phyloP scores from a whole-genome alignment of 129 eudicot genomes.

The Chrysanthemum makinoi region DNA sequence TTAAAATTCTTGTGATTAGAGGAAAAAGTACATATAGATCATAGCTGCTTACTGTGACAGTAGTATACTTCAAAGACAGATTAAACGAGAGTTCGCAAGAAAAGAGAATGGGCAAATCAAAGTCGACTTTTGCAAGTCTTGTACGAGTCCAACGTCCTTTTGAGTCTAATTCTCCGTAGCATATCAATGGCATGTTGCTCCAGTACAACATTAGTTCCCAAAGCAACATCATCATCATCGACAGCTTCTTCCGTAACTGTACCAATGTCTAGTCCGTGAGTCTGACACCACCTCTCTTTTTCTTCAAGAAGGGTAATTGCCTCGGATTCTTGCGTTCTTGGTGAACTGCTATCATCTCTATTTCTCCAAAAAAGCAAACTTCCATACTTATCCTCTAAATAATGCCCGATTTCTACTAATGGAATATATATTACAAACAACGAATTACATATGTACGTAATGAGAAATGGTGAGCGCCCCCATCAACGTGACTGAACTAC shows the following conservation, averaged over 20 bases:
- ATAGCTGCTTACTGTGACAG: slow-evolving; percentile 74
- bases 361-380: slow-evolving; percentile 60
- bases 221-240: slow-evolving; percentile 11
- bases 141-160: slow-evolving; percentile 96
- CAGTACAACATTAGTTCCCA: slow-evolving; percentile 18
- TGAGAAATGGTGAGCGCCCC: slow-evolving; percentile 87
- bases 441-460: slow-evolving; percentile 92
- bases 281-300: slow-evolving; percentile 23
- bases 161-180: slow-evolving; percentile 45
- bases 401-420: slow-evolving; percentile 69
- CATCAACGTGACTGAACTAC: slow-evolving; percentile 95
- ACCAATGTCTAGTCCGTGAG: slow-evolving; percentile 15
- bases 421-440: slow-evolving; percentile 84
- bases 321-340: slow-evolving; percentile 44
- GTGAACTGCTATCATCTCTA: slow-evolving; percentile 26
- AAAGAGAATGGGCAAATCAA: slow-evolving; percentile 94
- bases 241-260: slow-evolving; percentile 15
- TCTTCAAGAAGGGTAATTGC: slow-evolving; percentile 61
- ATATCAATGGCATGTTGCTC: slow-evolving; percentile 20
- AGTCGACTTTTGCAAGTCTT: slow-evolving; percentile 77
- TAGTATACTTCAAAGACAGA: slow-evolving; percentile 88
- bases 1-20: background rate
- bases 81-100: slow-evolving; percentile 85
- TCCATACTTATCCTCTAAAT: slow-evolving; percentile 65
- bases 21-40: background rate